Evolutionary conservation across 148 eudicot species (phyloP).

Genomic region (Polygonum aviculare): DNA sequence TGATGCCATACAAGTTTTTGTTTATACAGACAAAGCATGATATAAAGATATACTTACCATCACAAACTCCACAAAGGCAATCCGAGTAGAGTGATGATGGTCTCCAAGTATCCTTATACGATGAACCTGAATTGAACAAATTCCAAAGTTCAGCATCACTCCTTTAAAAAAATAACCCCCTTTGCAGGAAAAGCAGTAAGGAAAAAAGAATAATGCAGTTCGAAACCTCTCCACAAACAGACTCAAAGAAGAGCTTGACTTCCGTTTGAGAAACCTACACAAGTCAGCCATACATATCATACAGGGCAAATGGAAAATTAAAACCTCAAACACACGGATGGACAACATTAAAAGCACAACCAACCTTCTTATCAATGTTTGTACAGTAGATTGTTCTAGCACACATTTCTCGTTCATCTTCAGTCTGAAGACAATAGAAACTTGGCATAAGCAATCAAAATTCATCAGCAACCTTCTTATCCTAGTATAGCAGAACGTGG

Average conservation of each 20-base stretch:
- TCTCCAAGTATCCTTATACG: slow-evolving; percentile 97
- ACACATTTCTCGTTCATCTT: slow-evolving; percentile 97
- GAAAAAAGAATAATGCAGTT: background rate
- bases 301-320: background rate
- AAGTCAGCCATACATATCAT: background rate
- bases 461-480: too few species aligned
- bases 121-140: slow-evolving; percentile 32
- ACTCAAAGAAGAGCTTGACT: slow-evolving; percentile 72
- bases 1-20: background rate
- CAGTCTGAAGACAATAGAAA: slow-evolving; percentile 44
- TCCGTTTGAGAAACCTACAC: slow-evolving; percentile 77
- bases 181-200: slow-evolving; percentile 3
- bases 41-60: slow-evolving; percentile 35
- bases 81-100: slow-evolving; percentile 85
- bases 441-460: background rate
- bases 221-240: slow-evolving; percentile 76
- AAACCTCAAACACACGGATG: background rate
- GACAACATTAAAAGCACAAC: background rate
- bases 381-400: slow-evolving; percentile 93
- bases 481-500: background rate
- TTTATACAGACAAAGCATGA: background rate
- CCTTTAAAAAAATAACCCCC: background rate
- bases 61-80: slow-evolving; percentile 90
- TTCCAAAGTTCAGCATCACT: background rate
- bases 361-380: slow-evolving; percentile 91